Base-by-base conservation (phyloP, 2,329 filamentous ascomycete species). In the Rhynchosporium graminicola region DNA sequence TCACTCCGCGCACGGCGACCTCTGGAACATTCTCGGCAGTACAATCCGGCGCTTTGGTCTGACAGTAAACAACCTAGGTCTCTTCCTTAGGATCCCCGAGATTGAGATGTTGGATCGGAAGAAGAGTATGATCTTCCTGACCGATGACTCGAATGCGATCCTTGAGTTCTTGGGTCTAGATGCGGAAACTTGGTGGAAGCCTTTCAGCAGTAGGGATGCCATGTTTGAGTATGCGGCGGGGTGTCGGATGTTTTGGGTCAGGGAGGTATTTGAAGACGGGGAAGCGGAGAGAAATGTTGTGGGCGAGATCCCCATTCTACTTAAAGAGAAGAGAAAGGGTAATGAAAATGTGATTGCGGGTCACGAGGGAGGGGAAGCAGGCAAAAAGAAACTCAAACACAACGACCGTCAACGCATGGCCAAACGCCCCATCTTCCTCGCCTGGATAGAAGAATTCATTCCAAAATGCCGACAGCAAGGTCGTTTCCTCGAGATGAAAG, bases 1-100 rank as follows among this genome's bases (percentile, higher is more conserved):
- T 76, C 85, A 85, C 67, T 80, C 88, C 45, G 82, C 84, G 0
- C 90, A 94, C 68, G 88, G 89, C n/a, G 90, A 94, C 68, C 61
- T 86, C 1, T 87, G 87, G 81, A 88, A 84, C 63, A 80, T 87
- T 8, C 72, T 94, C 0, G 88, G 89, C 4, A 79, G 82, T 20
- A 83, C 80, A 8, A 84, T 91, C 65, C 82, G 87, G 0, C 82
- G 81, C 0, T 82, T 85, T 42, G 90, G 90, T 1, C 81, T 95
- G 7, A 89, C 84, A 0, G 77, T 85, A 29, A 87, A 86, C 67
- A 83, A 90, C 57, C 74, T 72, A 12, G 88, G 85, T 1, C 74
- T 95, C 1, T 85, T 82, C 72, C 69, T 94, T 0, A 83, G 89
- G 0, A 81, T 93, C 15, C 80, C 82, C 3, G 87, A 91, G 71